phyloP scores from a whole-genome alignment of 73 alveolate species.

The Tetrahymena elliotti region DNA sequence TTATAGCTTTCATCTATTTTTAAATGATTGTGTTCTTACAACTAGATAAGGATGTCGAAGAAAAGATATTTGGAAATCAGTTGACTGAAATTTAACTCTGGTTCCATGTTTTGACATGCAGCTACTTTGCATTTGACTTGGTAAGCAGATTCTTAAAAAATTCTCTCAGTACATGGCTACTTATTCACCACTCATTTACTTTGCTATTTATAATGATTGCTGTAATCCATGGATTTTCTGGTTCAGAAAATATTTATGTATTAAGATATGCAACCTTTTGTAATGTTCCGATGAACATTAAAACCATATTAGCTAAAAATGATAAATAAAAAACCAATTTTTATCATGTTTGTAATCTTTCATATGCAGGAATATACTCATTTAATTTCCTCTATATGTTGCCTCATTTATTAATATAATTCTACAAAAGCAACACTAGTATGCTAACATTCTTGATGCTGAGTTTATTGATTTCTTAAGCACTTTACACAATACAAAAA shows the following conservation, averaged over 20 bases:
- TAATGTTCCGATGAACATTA: neutral
- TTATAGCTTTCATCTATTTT: neutral
- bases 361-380: neutral
- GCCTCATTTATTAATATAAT: neutral
- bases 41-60: neutral
- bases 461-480: neutral
- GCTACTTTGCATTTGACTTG: neutral
- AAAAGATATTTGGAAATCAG: neutral
- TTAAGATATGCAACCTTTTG: neutral
- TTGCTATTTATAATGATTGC: neutral
- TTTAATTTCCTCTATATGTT: neutral
- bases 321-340: neutral
- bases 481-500: neutral
- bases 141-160: neutral
- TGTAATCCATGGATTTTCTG: neutral
- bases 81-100: neutral
- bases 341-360: neutral
- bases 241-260: neutral
- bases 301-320: no score
- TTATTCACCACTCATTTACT: neutral
- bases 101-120: neutral
- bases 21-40: neutral
- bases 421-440: neutral
- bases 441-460: neutral
- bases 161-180: neutral